Base-by-base conservation (phyloP, 331 rosid species). In the Spiraea crenata region DNA sequence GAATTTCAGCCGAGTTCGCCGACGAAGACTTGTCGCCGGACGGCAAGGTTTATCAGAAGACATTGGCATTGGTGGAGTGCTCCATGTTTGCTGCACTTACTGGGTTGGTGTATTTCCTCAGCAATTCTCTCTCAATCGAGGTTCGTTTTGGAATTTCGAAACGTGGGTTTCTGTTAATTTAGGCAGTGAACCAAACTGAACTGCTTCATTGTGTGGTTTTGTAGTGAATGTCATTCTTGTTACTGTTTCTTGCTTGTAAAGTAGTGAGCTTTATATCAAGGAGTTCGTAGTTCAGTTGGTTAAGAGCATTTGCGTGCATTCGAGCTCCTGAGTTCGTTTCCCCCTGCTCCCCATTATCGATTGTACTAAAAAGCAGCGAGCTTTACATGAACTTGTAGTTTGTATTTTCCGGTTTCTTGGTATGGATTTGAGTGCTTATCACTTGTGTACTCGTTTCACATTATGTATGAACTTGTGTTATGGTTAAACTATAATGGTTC, bases 61-160 rank as follows among this genome's bases (percentile, higher is more conserved):
- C 97, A 9, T 68, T 95, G 59, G 97, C 91, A 46, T 63, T 95
- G 89, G 99, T 95, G 61, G 99, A 95, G 83, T 95, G 99, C 78
- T 89, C 99, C 81, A 95, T 95, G 99, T 89, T 91, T 63, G 92
- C 99, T 49, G 96, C 99, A 3, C 96, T 95, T 59, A 86, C 95
- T 38, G 99, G 99, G 45, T 81, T 95, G 82, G 99, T 95, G 63
- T 95, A 89, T 65, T 91, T 95, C 85, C 81, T 91, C 85, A 95
- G 99, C 84, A 95, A 85, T 80, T 87, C 99, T 25, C 95, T 95
- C 13, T 87, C 93, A 44, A 87, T 95, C 67, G 97, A 95, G 99
- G 99, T 92, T 78, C 38, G 87, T 79, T 39, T 5, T 57, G 57
- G 20, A 59, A 31, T 55, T 31, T 52, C 2, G 59, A 9, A 38